These are phyloP conservation scores for Kodamaea kaohsiungensis DNA, from an alignment of 805 yeast species.

Conservation along the genomic window DNA sequence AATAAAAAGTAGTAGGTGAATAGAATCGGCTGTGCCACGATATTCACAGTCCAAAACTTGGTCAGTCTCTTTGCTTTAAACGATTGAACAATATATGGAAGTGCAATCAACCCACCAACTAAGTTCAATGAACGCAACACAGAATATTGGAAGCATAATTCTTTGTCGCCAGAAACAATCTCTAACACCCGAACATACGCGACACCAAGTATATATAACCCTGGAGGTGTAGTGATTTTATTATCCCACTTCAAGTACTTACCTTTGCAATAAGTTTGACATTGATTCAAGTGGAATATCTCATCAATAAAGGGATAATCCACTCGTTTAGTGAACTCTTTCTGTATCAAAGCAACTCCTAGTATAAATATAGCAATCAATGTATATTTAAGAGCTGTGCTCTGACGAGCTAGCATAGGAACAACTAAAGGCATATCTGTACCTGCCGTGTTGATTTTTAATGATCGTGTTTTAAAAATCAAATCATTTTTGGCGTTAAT, in stretches of 20 bases:
- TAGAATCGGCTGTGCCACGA: slow-evolving; percentile 64
- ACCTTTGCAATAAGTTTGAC: slow-evolving; percentile 62
- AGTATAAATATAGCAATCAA: neutral
- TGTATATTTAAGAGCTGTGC: neutral
- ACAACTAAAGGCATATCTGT: slow-evolving; percentile 20
- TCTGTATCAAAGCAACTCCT: neutral
- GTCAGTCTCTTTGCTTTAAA: slow-evolving; percentile 13
- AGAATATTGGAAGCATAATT: slow-evolving; percentile 19
- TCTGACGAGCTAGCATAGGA: neutral
- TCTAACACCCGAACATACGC: slow-evolving; percentile 38
- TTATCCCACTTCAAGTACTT: slow-evolving; percentile 74
- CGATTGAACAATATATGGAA: slow-evolving; percentile 49
- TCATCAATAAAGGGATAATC: slow-evolving; percentile 64
- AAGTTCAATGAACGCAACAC: slow-evolving; percentile 53
- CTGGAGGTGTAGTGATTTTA: slow-evolving; percentile 97
- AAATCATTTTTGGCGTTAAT: neutral
- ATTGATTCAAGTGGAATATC: slow-evolving; percentile 81
- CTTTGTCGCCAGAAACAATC: slow-evolving; percentile 34
- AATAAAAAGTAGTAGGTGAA: slow-evolving; percentile 73
- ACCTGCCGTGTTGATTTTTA: slow-evolving; percentile 16
- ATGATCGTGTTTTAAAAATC: neutral
- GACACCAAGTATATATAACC: slow-evolving; percentile 60
- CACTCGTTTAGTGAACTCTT: slow-evolving; percentile 16
- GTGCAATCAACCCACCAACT: slow-evolving; percentile 57
- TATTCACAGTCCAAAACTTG: slow-evolving; percentile 28